Evolutionary conservation across 2,329 filamentous ascomycete genomes (phyloP).

Genomic region (Acrocalymma vagum): DNA sequence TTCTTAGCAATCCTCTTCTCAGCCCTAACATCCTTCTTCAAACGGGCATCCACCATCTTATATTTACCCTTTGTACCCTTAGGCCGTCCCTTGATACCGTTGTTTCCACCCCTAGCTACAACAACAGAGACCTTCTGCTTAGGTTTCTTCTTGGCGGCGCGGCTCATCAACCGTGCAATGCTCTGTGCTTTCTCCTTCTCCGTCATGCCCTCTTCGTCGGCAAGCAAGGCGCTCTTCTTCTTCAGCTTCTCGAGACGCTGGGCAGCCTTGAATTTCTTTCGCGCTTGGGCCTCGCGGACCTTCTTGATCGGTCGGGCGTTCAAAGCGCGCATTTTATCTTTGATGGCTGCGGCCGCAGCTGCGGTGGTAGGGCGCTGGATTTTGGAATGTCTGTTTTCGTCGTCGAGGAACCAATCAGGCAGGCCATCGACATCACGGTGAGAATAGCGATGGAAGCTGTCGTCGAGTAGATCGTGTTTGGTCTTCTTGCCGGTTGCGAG

Average conservation of each 20-base stretch:
- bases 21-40: slow-evolving; percentile 96
- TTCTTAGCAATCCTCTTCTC: slow-evolving; percentile 84
- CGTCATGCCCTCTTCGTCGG: slow-evolving; percentile 88
- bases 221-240: slow-evolving; percentile 93
- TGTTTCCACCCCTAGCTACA: slow-evolving; percentile 84
- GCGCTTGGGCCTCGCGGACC: slow-evolving; percentile 92
- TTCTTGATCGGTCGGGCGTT: slow-evolving; percentile 99
- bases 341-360: slow-evolving; percentile 88
- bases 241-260: slow-evolving; percentile 91
- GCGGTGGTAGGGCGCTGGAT: slow-evolving; percentile 89
- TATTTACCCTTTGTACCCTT: slow-evolving; percentile 95
- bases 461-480: slow-evolving; percentile 82
- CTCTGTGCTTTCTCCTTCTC: slow-evolving; percentile 94
- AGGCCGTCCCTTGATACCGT: slow-evolving; percentile 84
- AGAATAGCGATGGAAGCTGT: slow-evolving; percentile 90
- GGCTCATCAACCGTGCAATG: slow-evolving; percentile 82
- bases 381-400: slow-evolving; percentile 85
- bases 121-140: slow-evolving; percentile 86
- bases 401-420: slow-evolving; percentile 97
- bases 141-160: slow-evolving; percentile 85
- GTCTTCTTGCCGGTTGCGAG: slow-evolving; percentile 87
- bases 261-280: slow-evolving; percentile 96
- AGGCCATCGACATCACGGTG: slow-evolving; percentile 92
- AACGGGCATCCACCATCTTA: slow-evolving; percentile 92
- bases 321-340: slow-evolving; percentile 89